Percentiles rank a stretch among this genome's conserved stretches.
phyloP scores from a whole-genome alignment of 495 filamentous ascomycete genomes.

The Penicillium odoratum region DNA sequence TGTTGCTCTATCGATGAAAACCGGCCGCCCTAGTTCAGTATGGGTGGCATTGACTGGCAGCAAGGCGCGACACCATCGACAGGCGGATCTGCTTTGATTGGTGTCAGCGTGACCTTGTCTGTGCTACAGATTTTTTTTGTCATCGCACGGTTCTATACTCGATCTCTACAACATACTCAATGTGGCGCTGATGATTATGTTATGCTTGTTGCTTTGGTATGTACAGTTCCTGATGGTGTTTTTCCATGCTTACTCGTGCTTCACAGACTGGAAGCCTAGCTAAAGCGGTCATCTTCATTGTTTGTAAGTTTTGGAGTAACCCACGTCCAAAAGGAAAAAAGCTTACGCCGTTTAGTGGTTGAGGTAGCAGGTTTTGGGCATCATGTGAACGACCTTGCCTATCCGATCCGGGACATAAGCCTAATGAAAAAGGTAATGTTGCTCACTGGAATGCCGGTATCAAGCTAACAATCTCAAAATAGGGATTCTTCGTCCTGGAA shows the following conservation, averaged over 20 bases:
- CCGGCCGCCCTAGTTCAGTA: background rate
- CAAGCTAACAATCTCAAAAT: background rate
- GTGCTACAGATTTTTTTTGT: slow-evolving; percentile 17
- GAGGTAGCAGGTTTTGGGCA: slow-evolving; percentile 11
- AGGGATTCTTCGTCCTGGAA: slow-evolving; percentile 14
- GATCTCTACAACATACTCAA: slow-evolving; percentile 6
- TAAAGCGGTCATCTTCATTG: slow-evolving; percentile 15
- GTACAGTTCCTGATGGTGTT: background rate
- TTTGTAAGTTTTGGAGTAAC: slow-evolving; percentile 7
- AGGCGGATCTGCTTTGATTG: slow-evolving; percentile 7
- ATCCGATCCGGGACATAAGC: slow-evolving; percentile 3
- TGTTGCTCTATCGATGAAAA: background rate
- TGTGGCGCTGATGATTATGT: slow-evolving; percentile 14
- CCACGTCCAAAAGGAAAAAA: background rate
- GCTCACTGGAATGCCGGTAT: too few species aligned
- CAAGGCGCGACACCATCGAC: background rate
- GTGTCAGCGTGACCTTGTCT: slow-evolving; percentile 6
- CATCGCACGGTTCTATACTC: slow-evolving; percentile 13
- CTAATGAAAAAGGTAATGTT: slow-evolving; percentile 13
- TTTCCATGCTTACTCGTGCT: background rate
- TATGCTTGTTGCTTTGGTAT: slow-evolving; percentile 17
- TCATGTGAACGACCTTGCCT: slow-evolving; percentile 3
- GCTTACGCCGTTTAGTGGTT: slow-evolving; percentile 8
- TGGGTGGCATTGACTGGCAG: slow-evolving; percentile 8
- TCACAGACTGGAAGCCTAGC: slow-evolving; percentile 12